Base-by-base conservation (phyloP, 306 rosid genomes). In the Castanopsis chinensis region DNA sequence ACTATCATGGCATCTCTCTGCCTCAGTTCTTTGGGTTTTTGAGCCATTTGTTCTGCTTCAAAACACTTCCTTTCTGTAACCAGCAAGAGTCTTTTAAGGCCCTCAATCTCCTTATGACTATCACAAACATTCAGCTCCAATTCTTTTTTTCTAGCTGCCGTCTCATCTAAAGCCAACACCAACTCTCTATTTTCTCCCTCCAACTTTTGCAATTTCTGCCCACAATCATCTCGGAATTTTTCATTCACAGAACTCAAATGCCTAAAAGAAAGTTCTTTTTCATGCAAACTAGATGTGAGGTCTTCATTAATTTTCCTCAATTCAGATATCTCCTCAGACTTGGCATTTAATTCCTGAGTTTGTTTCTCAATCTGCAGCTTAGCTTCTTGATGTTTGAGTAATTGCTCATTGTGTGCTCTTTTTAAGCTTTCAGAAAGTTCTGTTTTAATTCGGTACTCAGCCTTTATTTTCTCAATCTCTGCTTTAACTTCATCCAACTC, bases 381-480 rank as follows among this genome's bases (percentile, higher is more conserved):
- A 63, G 86, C 84, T 83, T 90, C 90, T 86, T 86, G 89, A 71
- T 83, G 72, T 81, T 70, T 84, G 58, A 81, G 85, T 52, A 32
- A 61, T 27, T 76, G 86, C 60, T 86, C 87, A 3, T 9, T 28
- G 61, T 74, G 70, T 56, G 88, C 88, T 53, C 61, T 83, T 87
- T 84, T 89, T 86, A 87, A 74, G 70, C 77, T 75, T 45, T 83
- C 86, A 17, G 75, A 56, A 32, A 81, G 78, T 69, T 83, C 83
- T 4, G 83, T 78, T 79, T 87, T 84, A 54, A 55, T 68, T 79
- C 25, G 76, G 55, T 78, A 78, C 78, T 92, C 94, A 21, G 27
- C 81, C 87, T 81, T 81, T 9, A 84, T 85, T 81, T 85, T 87
- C 79, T 83, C 87, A 14, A 88, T 23, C 82, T 92, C 92, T 71